A percentile compares a stretch with the other conserved stretches of the same genome.
Conservation (phyloP, 225 moss, liverwort and hornwort species). For the Marchantia paleacea region DNA sequence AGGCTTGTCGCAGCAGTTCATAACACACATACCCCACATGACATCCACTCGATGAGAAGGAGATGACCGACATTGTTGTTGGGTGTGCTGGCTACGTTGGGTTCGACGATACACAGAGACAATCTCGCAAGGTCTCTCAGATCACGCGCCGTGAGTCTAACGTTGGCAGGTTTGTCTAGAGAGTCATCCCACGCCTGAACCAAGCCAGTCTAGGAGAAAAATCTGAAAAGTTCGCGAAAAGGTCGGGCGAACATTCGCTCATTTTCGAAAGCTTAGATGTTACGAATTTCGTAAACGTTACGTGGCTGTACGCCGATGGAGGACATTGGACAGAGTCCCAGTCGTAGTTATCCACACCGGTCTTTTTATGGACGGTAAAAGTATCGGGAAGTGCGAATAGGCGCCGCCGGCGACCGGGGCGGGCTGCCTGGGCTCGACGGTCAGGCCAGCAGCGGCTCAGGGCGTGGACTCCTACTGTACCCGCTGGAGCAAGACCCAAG, state of each 20-base stretch:
- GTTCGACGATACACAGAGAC: not conserved
- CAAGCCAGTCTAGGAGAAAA: not conserved
- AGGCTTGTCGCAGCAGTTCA: not conserved
- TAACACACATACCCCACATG: not conserved
- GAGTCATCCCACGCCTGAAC: not conserved
- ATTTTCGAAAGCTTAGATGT: not conserved
- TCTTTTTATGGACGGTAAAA: not conserved
- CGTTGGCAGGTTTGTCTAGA: not conserved
- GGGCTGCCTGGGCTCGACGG: not conserved
- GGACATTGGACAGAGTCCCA: not conserved
- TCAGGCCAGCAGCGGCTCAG: not conserved
- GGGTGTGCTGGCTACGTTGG: not conserved
- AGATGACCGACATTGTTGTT: not conserved
- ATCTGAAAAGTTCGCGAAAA: not conserved
- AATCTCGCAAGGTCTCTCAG: not conserved
- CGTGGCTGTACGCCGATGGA: not conserved
- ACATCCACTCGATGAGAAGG: not conserved
- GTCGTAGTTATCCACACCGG: constrained; percentile 4
- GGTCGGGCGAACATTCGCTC: not conserved
- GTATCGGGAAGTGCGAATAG: not conserved
- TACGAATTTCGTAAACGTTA: not conserved
- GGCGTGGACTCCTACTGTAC: not conserved
- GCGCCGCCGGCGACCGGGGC: constrained; percentile 1
- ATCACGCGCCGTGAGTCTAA: not conserved
- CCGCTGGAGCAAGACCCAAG: not conserved